Evolutionary conservation across 768 basidiomycete genomes (phyloP).

Genomic region (Mycena crocata): DNA sequence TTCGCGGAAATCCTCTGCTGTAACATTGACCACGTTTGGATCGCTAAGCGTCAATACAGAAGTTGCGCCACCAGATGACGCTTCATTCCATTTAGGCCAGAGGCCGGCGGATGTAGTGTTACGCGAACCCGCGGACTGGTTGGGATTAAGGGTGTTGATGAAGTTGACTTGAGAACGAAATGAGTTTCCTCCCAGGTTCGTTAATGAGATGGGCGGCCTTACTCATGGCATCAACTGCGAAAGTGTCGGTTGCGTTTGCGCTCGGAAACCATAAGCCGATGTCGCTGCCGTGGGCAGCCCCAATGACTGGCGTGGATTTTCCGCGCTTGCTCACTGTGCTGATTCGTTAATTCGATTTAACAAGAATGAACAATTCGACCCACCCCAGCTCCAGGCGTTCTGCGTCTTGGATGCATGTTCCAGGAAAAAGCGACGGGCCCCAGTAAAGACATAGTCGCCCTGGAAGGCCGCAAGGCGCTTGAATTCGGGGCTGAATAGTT

Average conservation of each 20-base stretch:
- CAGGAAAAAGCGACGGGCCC: conserved; percentile 42
- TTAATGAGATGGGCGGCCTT: not conserved
- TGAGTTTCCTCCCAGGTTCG: not conserved
- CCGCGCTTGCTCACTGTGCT: conserved; percentile 19
- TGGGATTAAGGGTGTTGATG: conserved; percentile 23
- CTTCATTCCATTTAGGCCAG: conserved; percentile 24
- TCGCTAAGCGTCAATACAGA: conserved; percentile 16
- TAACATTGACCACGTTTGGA: not conserved
- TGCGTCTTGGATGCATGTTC: conserved; percentile 36
- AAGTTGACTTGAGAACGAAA: conserved; percentile 14
- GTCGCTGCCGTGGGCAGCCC: conserved; percentile 34
- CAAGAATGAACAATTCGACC: not conserved
- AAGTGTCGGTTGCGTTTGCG: not conserved
- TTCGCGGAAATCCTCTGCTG: conserved; percentile 12
- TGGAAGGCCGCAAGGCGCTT: conserved; percentile 41
- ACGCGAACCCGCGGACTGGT: not conserved
- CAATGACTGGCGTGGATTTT: conserved; percentile 23
- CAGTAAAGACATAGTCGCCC: conserved; percentile 34
- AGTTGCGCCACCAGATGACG: not conserved
- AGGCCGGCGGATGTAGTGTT: not conserved
- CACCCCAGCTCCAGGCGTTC: conserved; percentile 43
- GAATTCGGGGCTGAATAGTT: conserved; percentile 38
- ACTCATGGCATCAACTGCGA: conserved; percentile 2
- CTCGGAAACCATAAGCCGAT: conserved; percentile 8
- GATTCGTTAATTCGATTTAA: not conserved